A percentile compares a stretch with the other conserved stretches of the same genome.
These are phyloP conservation scores for Trifolium repens DNA, from an alignment of 306 rosid species.

Conservation along the genomic window DNA sequence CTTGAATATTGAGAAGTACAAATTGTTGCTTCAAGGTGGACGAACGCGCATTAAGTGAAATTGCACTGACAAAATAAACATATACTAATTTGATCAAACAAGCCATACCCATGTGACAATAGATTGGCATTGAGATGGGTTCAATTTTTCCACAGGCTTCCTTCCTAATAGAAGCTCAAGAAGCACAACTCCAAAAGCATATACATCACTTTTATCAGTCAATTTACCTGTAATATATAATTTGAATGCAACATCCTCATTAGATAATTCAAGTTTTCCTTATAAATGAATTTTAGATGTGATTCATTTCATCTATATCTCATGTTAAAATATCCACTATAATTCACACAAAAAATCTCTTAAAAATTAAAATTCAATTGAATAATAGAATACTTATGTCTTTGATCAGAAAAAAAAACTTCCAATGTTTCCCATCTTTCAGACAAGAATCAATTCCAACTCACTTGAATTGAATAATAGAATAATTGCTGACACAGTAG, in stretches of 20 bases:
- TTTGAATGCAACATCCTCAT: not conserved
- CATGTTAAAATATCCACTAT: not conserved
- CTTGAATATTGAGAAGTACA: not conserved
- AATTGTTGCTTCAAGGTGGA: not conserved
- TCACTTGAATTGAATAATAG: not conserved
- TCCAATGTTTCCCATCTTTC: slow-evolving; percentile 39
- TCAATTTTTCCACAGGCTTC: slow-evolving; percentile 89
- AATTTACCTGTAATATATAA: slow-evolving; percentile 70
- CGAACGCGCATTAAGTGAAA: not conserved
- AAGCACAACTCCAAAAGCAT: slow-evolving; percentile 95
- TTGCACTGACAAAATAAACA: not conserved
- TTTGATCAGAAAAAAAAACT: slow-evolving; percentile 6
- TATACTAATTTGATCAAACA: slow-evolving; percentile 22
- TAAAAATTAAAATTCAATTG: not conserved
- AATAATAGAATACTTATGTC: slow-evolving; percentile 17
- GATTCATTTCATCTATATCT: slow-evolving; percentile 6
- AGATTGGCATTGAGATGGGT: slow-evolving; percentile 91
- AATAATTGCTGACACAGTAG: slow-evolving; percentile 31
- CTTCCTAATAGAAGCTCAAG: slow-evolving; percentile 89
- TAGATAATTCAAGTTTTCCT: slow-evolving; percentile 6
- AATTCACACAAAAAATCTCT: not conserved
- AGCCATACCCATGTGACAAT: slow-evolving; percentile 92
- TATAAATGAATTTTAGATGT: not conserved
- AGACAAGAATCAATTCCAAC: slow-evolving; percentile 39
- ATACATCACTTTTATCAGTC: slow-evolving; percentile 97